Conservation (phyloP, 305 asterid genomes). For the Rubia peregrina region DNA sequence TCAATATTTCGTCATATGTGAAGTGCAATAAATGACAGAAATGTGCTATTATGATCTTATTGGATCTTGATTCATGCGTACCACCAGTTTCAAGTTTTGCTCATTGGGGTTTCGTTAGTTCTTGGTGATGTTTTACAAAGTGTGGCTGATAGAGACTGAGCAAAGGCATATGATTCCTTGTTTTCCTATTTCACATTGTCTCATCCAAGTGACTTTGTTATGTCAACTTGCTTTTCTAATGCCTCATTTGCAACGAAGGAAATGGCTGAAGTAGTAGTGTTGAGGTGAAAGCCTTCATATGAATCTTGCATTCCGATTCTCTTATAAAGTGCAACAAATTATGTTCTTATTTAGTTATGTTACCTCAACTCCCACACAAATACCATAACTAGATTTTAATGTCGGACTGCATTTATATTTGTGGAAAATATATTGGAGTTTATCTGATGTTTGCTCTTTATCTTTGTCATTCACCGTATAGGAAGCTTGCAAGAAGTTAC, state of each 20-base stretch:
- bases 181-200: background rate
- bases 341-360: background rate
- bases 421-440: background rate
- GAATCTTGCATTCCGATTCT: background rate
- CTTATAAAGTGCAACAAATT: background rate
- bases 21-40: background rate
- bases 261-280: background rate
- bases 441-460: background rate
- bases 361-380: background rate
- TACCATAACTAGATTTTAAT: background rate
- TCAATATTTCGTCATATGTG: background rate
- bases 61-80: background rate
- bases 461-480: conserved; percentile 56
- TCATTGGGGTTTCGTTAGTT: background rate
- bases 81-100: background rate
- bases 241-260: background rate
- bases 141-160: background rate
- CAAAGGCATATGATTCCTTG: background rate
- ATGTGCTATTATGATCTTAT: background rate
- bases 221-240: background rate
- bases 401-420: background rate
- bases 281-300: background rate
- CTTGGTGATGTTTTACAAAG: too few species aligned
- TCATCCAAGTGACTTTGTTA: background rate
- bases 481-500: conserved; percentile 89